Base-by-base conservation (phyloP, 2,329 filamentous ascomycete genomes). In the Cordyceps javanica region DNA sequence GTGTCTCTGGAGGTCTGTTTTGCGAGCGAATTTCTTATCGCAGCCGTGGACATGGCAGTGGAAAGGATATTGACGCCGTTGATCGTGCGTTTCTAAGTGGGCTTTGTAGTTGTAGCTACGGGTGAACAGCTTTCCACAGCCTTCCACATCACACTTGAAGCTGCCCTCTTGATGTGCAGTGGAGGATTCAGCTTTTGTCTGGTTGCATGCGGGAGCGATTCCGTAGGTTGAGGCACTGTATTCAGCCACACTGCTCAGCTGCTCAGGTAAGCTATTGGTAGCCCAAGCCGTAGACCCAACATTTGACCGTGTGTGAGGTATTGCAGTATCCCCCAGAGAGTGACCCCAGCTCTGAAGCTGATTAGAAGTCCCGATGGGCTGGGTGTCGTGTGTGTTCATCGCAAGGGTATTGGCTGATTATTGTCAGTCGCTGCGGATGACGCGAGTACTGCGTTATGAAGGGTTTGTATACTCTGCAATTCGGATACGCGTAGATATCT, bases 101-200 rank as follows among this genome's bases (percentile, higher is more conserved):
- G 90, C 88, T 67, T 89, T 91, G 74, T 87, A 90, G 72, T 96
- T 96, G 75, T 93, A 95, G 65, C 84, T 87, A 61, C 91, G 80
- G n/a, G n/a, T n/a, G n/a, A n/a, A n/a, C n/a, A n/a, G n/a, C 69
- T 88, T 90, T 7, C 87, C 86, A 67, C 91, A 96, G 2, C 85
- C 78, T 59, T 85, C 79, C 36, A 85, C 76, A 56, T 79, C 76
- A 68, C 91, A 96, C 61, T 82, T 78, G 70, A 83, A 88, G 64
- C 88, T 64, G 89, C 86, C 62, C 87, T 86, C 59, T 80, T 81
- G 19, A 10, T 45, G 51, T 3, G 25, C 6, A 16, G 7, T 13
- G 13, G 51, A 44, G 9, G 25, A 16, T 10, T 23, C 48, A 2
- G 5, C n/a, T 7, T 16, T 28, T n/a, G 13, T n/a, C 5, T 34